Evolutionary conservation across 2,329 filamentous ascomycete genomes (phyloP).

Genomic region (Septoria petroselini): DNA sequence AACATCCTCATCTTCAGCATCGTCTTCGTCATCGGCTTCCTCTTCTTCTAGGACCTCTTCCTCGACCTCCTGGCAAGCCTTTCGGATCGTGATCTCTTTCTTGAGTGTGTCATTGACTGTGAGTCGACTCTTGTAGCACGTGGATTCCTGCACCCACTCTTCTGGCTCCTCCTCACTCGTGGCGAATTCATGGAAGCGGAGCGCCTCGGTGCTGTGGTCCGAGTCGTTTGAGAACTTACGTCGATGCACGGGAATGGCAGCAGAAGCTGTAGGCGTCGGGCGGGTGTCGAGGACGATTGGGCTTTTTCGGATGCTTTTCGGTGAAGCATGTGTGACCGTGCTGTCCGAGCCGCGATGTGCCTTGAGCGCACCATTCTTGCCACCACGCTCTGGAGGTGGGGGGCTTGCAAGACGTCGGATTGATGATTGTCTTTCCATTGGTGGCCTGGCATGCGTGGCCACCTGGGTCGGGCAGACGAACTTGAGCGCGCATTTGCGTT

Average conservation of each 20-base stretch:
- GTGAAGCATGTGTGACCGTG: constrained; percentile 50
- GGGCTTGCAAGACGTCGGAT: constrained; percentile 42
- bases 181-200: constrained; percentile 84
- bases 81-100: constrained; percentile 85
- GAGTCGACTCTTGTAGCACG: constrained; percentile 64
- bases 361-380: constrained; percentile 19
- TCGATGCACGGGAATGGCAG: constrained; percentile 36
- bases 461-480: constrained; percentile 68
- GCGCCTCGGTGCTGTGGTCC: constrained; percentile 52
- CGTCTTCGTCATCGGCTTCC: constrained; percentile 41
- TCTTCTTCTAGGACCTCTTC: constrained; percentile 78
- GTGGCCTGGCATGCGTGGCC: constrained; percentile 35
- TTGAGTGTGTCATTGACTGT: constrained; percentile 85
- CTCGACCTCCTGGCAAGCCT: constrained; percentile 83
- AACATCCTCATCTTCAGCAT: constrained; percentile 50
- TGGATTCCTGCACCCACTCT: constrained; percentile 80
- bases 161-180: constrained; percentile 78
- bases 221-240: constrained; percentile 32
- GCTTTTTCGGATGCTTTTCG: constrained; percentile 43
- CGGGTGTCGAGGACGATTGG: constrained; percentile 25
- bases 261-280: constrained; percentile 14
- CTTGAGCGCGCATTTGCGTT: constrained; percentile 64
- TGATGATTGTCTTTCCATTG: constrained; percentile 30
- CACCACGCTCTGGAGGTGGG: constrained; percentile 37
- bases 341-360: constrained; percentile 51